Evolutionary conservation across 2,329 filamentous ascomycete genomes (phyloP).

Genomic region (Gyromitra esculenta): DNA sequence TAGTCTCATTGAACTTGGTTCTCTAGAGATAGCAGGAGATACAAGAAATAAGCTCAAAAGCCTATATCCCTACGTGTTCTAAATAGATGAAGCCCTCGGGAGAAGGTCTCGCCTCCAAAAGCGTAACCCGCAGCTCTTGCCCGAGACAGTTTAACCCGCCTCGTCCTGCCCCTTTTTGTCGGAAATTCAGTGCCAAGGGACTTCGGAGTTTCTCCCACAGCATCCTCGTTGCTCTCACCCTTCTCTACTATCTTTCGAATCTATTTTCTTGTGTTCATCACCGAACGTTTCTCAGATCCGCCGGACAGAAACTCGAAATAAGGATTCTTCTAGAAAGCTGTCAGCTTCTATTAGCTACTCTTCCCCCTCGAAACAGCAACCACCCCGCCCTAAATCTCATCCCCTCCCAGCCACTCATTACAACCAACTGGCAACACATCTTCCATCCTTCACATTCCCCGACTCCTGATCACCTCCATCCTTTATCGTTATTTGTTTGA

Average conservation of each 20-base stretch:
- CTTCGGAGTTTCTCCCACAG: slow-evolving; percentile 35
- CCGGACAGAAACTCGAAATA: slow-evolving; percentile 42
- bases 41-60: slow-evolving; percentile 23
- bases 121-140: slow-evolving; percentile 20
- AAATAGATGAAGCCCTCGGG: neutral
- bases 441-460: slow-evolving; percentile 27
- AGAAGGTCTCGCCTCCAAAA: slow-evolving; percentile 29
- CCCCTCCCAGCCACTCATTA: slow-evolving; percentile 41
- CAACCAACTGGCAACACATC: slow-evolving; percentile 44
- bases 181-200: slow-evolving; percentile 40
- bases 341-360: slow-evolving; percentile 46
- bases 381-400: slow-evolving; percentile 43
- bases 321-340: slow-evolving; percentile 47
- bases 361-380: slow-evolving; percentile 44
- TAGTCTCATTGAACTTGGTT: slow-evolving; percentile 10
- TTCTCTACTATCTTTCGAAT: slow-evolving; percentile 35
- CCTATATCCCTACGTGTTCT: slow-evolving; percentile 10
- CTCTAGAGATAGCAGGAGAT: slow-evolving; percentile 5
- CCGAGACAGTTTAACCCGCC: slow-evolving; percentile 48
- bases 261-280: slow-evolving; percentile 48
- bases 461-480: slow-evolving; percentile 30
- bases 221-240: slow-evolving; percentile 42
- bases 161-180: slow-evolving; percentile 51
- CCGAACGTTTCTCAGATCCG: slow-evolving; percentile 35
- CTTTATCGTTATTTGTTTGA: slow-evolving; percentile 46